Evolutionary conservation across 2,329 filamentous ascomycete species (phyloP), one percentile per base, ranked within the genome.

Genomic region (Colletotrichum magnum): DNA sequence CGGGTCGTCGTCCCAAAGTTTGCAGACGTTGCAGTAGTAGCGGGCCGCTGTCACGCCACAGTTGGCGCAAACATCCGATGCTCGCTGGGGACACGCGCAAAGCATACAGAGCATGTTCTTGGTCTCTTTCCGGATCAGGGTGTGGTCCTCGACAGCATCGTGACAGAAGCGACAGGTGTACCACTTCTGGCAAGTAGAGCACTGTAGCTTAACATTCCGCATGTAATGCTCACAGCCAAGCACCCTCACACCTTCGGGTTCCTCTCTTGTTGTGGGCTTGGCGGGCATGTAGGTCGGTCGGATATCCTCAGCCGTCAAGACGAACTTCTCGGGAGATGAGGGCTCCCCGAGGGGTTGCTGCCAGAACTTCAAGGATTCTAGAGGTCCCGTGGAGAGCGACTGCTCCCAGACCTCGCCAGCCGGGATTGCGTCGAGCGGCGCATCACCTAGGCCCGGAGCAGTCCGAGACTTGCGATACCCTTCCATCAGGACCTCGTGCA

Each of bases 31-130:
- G 82, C 96, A 99, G 78, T 97, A 99, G 79, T 98, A 98, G 76
- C 92, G 92, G 13, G 95, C 94, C 6, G 94, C 89, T 67, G 90
- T 88, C 73, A 90, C 89, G 18, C 91, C 92, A 78, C 96, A 99
- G 64, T 89, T 86, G 58, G 87, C 85, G 79, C 96, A 99, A 59
- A 89, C 86, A 72, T 97, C 94, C 36, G 89, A 90, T 4, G 93
- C 95, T 65, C 89, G 89, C 75, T 99, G 96, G 2, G 96, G 92
- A 64, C 92, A 94, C 6, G 91, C 90, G 79, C 96, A 99, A 32
- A 94, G 86, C 96, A 99, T 99, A 79, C 96, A 99, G 6, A 99
- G 87, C 96, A 99, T 99, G 75, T 98, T 92, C 79, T 92, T 92
- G 7, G 95, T 99, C 74, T 93, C 92, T 74, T 90, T 91, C 59